A percentile compares a stretch with the other conserved stretches of the same genome.
Conservation (phyloP, 2,329 filamentous ascomycete species). For the Fusarium subglutinans region DNA sequence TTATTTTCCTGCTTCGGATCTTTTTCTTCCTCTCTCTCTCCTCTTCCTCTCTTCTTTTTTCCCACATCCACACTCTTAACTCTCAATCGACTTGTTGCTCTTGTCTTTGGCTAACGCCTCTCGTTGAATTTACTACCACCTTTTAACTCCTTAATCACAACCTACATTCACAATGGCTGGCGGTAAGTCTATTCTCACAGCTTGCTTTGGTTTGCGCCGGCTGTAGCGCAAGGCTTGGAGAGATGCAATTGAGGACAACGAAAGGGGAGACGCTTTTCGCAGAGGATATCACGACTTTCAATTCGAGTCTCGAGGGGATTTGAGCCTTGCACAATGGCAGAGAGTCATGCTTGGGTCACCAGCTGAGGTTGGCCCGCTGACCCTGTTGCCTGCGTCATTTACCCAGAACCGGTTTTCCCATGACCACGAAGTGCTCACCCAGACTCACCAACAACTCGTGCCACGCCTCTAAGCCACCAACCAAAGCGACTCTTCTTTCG, state of each 20-base stretch:
- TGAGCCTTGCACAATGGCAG: neutral
- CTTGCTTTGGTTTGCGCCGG: constrained; percentile 17
- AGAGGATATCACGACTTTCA: constrained; percentile 10
- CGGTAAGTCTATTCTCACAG: constrained; percentile 50
- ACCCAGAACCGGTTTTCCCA: constrained; percentile 30
- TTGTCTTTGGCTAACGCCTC: constrained; percentile 32
- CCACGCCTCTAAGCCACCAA: constrained; percentile 1
- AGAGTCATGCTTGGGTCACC: neutral
- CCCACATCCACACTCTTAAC: constrained; percentile 29
- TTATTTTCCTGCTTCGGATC: constrained; percentile 42
- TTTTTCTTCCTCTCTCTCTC: constrained; percentile 37
- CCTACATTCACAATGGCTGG: constrained; percentile 54
- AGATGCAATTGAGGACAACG: constrained; percentile 33
- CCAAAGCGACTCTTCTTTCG: neutral
- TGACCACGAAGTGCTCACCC: constrained; percentile 21
- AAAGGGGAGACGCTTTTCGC: neutral
- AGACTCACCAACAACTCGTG: constrained; percentile 14
- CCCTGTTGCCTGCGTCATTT: constrained; percentile 48
- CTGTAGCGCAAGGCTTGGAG: neutral
- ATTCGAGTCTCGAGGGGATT: neutral
- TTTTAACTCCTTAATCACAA: constrained; percentile 31
- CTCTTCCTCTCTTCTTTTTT: constrained; percentile 25
- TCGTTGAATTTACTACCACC: constrained; percentile 25
- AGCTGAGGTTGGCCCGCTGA: constrained; percentile 11
- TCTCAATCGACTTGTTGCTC: constrained; percentile 9